Evolutionary conservation across 2,329 filamentous ascomycete genomes (phyloP).

Genomic region (Herpotrichia juniperi): DNA sequence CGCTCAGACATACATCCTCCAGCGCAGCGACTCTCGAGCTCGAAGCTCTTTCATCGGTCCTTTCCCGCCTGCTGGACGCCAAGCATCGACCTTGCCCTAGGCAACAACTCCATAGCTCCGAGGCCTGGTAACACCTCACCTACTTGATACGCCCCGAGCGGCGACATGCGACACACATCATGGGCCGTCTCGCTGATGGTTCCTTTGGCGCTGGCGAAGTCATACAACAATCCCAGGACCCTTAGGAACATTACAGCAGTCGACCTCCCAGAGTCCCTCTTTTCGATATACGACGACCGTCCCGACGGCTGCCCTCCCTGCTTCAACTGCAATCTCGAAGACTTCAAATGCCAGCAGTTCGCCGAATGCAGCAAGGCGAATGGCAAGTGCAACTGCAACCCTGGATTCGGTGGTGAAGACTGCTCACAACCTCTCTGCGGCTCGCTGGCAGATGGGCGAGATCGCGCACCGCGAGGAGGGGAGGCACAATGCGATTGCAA

Average conservation of each 20-base stretch:
- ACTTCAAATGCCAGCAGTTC: constrained; percentile 90
- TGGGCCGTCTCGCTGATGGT: constrained; percentile 40
- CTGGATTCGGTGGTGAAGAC: constrained; percentile 93
- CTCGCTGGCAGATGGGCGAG: constrained; percentile 78
- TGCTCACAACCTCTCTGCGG: constrained; percentile 91
- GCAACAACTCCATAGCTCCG: constrained; percentile 11
- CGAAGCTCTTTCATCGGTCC: constrained; percentile 15
- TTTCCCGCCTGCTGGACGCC: not conserved
- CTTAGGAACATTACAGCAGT: constrained; percentile 58
- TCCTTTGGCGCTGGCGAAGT: constrained; percentile 27
- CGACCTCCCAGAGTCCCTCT: constrained; percentile 55
- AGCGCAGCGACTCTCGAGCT: constrained; percentile 15
- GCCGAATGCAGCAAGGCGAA: constrained; percentile 87
- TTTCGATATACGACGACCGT: constrained; percentile 74
- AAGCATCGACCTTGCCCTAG: constrained; percentile 1
- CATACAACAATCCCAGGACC: constrained; percentile 31
- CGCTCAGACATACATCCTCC: constrained; percentile 4
- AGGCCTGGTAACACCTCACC: constrained; percentile 25
- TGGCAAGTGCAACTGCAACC: constrained; percentile 89
- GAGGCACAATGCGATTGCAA: constrained; percentile 77
- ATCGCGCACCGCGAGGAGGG: constrained; percentile 76
- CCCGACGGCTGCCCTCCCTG: constrained; percentile 83
- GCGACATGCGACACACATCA: constrained; percentile 41
- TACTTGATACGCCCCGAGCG: constrained; percentile 25
- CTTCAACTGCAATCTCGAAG: constrained; percentile 97